Evolutionary conservation across 2,329 filamentous ascomycete genomes (phyloP).

Genomic region (Pseudogymnoascus destructans): DNA sequence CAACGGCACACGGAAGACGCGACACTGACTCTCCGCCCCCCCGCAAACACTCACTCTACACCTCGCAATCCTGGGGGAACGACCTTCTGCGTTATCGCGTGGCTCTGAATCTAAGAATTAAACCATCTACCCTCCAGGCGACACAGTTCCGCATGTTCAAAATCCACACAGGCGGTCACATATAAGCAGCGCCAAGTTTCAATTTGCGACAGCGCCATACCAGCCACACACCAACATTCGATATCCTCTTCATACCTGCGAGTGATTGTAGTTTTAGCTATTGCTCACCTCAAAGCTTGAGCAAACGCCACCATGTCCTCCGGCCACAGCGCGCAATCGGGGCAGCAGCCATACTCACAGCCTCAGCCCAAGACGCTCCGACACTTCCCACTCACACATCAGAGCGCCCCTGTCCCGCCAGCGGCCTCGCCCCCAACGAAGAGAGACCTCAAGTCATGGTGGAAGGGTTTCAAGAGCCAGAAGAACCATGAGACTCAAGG

Average conservation of each 20-base stretch:
- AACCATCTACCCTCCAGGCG: background rate
- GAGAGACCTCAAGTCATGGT: slow-evolving; percentile 88
- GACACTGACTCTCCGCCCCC: slow-evolving; percentile 8
- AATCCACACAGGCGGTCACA: background rate
- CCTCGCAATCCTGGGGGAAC: background rate
- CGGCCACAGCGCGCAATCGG: background rate
- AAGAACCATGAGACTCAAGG: slow-evolving; percentile 44
- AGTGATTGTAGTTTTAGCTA: background rate
- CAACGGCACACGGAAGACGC: background rate
- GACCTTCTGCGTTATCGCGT: background rate
- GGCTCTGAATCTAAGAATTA: background rate
- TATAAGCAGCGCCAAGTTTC: background rate
- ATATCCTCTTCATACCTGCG: background rate
- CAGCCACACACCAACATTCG: background rate
- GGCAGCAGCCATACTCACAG: background rate
- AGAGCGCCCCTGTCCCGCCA: slow-evolving; percentile 11
- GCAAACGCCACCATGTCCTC: background rate
- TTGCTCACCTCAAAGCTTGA: slow-evolving; percentile 4
- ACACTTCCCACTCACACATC: background rate
- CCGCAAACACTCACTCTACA: background rate
- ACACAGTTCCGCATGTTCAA: background rate
- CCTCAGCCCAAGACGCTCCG: background rate
- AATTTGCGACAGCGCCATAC: background rate
- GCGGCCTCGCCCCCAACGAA: slow-evolving; percentile 64
- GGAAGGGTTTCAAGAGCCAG: slow-evolving; percentile 76